Evolutionary conservation across 2,329 filamentous ascomycete genomes (phyloP), one percentile per base, ranked within the genome.

Genomic region (Neurospora crassa): DNA sequence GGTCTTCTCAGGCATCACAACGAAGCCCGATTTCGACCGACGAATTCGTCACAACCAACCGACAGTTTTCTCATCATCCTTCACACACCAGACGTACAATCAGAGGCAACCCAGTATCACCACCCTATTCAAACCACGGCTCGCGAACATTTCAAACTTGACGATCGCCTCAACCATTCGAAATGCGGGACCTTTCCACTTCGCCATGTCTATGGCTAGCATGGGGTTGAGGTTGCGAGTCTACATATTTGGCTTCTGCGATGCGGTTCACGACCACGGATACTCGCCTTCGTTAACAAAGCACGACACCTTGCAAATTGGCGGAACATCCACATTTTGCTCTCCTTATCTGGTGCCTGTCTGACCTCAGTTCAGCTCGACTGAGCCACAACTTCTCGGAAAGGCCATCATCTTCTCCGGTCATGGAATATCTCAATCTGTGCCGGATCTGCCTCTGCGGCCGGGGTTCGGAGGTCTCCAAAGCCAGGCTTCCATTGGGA

Each of bases 391-490:
- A 34, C 24, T 5, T 63, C 53, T 37, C 20, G 18, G 16, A 29
- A 63, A 63, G 24, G 29, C 29, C 16, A 63, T 63, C 53, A 63
- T 11, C 29, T 63, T 63, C 53, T 63, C 24, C 53, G 29, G 29
- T 37, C 29, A 37, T 37, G 53, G 29, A 37, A 34, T 29, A 29
- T 18, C 53, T 63, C 53, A 34, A 37, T 63, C 53, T 63, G 24
- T 37, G 29, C 53, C 29, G 16, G 53, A 63, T 63, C 29, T 63
- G 53, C 53, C 14, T 63, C 53, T 63, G 53, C 24, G 40, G 37
- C 43, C 68, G 20, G 43, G 42, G 41, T n/a, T 47, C 40, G 47
- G 68, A 69, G 43, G 68, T 37, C 68, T 69, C 68, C 68, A 69
- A 59, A 20, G 29, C 47, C 68, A 69, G 68, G 43, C 68, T 69